phyloP scores from a whole-genome alignment of 768 basidiomycete species.

The Lyophyllum atratum region DNA sequence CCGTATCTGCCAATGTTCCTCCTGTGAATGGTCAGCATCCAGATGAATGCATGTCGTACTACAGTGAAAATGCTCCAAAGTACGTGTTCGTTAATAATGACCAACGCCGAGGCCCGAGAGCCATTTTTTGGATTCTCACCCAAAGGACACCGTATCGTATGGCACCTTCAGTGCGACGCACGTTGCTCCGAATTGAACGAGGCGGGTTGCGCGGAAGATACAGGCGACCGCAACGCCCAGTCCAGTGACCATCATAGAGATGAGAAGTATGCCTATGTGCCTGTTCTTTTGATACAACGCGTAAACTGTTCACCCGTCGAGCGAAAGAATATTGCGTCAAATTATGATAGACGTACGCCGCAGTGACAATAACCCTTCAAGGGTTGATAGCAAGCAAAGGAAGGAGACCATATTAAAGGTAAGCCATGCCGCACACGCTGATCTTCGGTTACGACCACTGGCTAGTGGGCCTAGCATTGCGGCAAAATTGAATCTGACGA shows the following conservation, averaged over 20 bases:
- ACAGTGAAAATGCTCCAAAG: not conserved
- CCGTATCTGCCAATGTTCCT: constrained; percentile 2
- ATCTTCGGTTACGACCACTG: not conserved
- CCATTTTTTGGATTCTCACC: not conserved
- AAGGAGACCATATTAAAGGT: constrained; percentile 4
- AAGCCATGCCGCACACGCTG: not conserved
- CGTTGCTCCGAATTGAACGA: not conserved
- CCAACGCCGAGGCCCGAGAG: not conserved
- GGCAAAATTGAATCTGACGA: not conserved
- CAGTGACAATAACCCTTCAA: constrained; percentile 10
- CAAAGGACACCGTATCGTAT: constrained; percentile 8
- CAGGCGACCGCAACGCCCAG: not conserved
- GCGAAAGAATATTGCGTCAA: not conserved
- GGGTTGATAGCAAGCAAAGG: constrained; percentile 6
- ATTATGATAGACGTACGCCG: constrained; percentile 5
- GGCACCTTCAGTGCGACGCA: not conserved
- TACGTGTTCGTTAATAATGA: not conserved
- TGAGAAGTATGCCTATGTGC: constrained; percentile 4
- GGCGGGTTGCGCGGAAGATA: not conserved
- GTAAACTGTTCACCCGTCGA: constrained; percentile 5
- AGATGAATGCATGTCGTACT: constrained; percentile 1
- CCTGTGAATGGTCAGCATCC: constrained; percentile 8
- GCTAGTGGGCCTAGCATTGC: not conserved
- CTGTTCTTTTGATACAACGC: constrained; percentile 12
- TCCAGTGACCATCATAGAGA: not conserved